Percentiles rank a stretch among this genome's conserved stretches.
Conservation (phyloP, 345 rosid genomes). For the Populus nigra region DNA sequence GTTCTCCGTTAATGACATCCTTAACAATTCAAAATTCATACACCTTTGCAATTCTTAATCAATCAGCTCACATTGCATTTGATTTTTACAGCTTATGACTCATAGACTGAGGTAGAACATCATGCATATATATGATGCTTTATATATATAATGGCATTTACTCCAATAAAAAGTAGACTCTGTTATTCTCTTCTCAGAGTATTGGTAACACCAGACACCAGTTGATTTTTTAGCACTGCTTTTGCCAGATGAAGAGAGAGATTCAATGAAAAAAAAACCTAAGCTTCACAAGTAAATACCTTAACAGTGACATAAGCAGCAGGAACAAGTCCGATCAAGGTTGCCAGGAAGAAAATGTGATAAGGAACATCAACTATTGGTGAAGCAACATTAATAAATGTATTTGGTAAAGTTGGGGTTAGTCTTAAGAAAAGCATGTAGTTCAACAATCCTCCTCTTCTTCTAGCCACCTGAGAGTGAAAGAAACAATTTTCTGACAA, state of each 20-base stretch:
- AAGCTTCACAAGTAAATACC: constrained; percentile 36
- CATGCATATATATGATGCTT: background rate
- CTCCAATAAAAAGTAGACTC: background rate
- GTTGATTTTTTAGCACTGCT: background rate
- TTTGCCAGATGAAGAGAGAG: background rate
- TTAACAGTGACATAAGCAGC: constrained; percentile 89
- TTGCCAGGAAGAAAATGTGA: constrained; percentile 77
- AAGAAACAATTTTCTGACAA: constrained; percentile 14
- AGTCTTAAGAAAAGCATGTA: constrained; percentile 88
- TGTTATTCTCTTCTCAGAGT: too few species aligned
- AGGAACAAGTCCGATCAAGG: constrained; percentile 82
- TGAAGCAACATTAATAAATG: constrained; percentile 89
- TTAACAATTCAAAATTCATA: background rate
- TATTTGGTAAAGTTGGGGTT: constrained; percentile 89
- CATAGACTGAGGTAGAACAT: background rate
- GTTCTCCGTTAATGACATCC: background rate
- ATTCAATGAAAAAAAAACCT: background rate
- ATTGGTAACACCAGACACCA: background rate
- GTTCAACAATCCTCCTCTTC: constrained; percentile 65
- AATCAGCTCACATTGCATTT: background rate
- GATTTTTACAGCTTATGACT: too few species aligned
- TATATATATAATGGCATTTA: background rate
- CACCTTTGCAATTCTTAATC: background rate
- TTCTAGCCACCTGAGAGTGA: constrained; percentile 63
- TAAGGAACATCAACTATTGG: constrained; percentile 89